These are phyloP conservation scores for Plasmodium cynomolgi DNA, from an alignment of 169 alveolate genomes.

Conservation along the genomic window DNA sequence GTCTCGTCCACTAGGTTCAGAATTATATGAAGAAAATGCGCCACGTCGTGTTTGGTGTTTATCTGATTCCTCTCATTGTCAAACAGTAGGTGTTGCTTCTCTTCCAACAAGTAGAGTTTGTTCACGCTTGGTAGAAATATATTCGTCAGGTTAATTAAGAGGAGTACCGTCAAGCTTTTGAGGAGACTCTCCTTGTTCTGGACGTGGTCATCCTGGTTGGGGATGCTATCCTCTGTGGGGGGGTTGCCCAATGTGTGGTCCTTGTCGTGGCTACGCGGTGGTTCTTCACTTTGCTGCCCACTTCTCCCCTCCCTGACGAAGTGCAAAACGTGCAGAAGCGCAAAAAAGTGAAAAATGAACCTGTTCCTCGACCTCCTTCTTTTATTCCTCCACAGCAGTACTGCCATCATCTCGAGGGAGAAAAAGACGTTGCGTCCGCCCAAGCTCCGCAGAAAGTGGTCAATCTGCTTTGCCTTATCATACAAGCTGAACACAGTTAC, in stretches of 20 bases:
- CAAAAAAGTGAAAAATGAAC: conserved; percentile 26
- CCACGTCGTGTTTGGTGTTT: conserved; percentile 6
- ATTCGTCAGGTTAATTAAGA: conserved; percentile 16
- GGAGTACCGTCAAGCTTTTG: background rate
- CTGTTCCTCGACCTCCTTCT: background rate
- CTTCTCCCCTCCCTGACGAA: background rate
- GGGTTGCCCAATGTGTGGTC: background rate
- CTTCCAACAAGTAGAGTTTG: background rate
- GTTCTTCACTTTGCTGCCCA: too few relatives aligned
- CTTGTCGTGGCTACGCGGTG: background rate
- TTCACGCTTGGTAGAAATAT: conserved; percentile 31
- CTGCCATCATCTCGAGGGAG: conserved; percentile 1
- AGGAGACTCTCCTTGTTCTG: background rate
- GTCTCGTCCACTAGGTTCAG: conserved; percentile 5
- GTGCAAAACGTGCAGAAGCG: conserved; percentile 1
- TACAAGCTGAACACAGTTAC: background rate
- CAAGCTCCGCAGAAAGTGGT: background rate
- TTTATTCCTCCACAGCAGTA: background rate
- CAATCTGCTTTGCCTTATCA: conserved; percentile 25
- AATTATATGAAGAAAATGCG: background rate
- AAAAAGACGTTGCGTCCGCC: conserved; percentile 7
- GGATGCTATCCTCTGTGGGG: background rate
- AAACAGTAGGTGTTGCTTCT: background rate
- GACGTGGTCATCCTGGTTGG: conserved; percentile 16
- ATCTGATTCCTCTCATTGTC: background rate